These are phyloP conservation scores for Suhomyces sp. DNA, from an alignment of 805 yeast genomes.

Conservation along the genomic window DNA sequence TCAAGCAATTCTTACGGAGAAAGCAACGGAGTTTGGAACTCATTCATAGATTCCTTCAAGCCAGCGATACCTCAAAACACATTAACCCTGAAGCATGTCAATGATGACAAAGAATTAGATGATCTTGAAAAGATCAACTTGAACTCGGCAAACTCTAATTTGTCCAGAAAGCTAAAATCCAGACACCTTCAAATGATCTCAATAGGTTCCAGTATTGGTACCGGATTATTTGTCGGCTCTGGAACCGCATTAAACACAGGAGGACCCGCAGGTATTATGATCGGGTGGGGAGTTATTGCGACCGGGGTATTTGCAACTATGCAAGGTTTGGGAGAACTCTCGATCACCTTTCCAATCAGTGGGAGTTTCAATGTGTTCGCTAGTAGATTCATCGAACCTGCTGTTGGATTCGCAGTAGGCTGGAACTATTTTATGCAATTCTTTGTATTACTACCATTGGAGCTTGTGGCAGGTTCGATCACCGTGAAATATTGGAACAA, in stretches of 20 bases:
- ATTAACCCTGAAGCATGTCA: conserved; percentile 15
- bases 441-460: conserved; percentile 57
- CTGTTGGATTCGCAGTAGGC: conserved; percentile 55
- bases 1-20: conserved; percentile 14
- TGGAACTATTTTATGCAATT: conserved; percentile 55
- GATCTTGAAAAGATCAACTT: conserved; percentile 30
- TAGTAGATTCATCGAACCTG: conserved; percentile 55
- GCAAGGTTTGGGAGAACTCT: conserved; percentile 49
- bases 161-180: conserved; percentile 37
- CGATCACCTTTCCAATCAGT: conserved; percentile 51
- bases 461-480: conserved; percentile 60
- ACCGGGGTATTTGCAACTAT: conserved; percentile 23
- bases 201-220: conserved; percentile 70
- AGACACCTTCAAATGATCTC: conserved; percentile 65
- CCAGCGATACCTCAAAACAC: conserved; percentile 27
- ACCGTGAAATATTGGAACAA: conserved; percentile 56
- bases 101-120: conserved; percentile 19
- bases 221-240: conserved; percentile 51
- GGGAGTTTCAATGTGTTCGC: conserved; percentile 52
- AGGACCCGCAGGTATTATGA: conserved; percentile 30
- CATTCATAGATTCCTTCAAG: conserved; percentile 34
- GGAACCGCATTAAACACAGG: conserved; percentile 40
- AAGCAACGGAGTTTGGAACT: conserved; percentile 17
- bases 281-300: conserved; percentile 26
- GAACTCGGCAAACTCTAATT: conserved; percentile 19